Percentiles rank a stretch among this genome's conserved stretches.
Evolutionary conservation across 495 filamentous ascomycete species (phyloP).

Genomic region (Penicillium steckii): DNA sequence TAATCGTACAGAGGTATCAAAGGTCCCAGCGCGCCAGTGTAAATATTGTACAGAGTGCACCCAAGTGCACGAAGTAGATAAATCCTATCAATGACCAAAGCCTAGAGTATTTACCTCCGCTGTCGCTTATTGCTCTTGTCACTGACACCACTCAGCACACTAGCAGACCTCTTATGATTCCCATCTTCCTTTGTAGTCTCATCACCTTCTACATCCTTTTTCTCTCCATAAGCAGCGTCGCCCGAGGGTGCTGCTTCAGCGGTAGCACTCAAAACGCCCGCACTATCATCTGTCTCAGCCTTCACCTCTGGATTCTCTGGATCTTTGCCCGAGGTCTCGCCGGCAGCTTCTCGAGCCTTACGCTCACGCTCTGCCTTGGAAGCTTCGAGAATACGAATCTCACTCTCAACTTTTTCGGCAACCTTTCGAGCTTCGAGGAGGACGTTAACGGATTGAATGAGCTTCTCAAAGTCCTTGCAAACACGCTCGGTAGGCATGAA

Average conservation of each 20-base stretch:
- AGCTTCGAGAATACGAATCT: constrained; percentile 71
- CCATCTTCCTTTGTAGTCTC: constrained; percentile 27
- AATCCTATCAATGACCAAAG: not conserved
- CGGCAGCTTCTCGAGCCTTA: constrained; percentile 25
- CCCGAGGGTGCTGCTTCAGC: constrained; percentile 8
- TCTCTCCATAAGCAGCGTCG: not conserved
- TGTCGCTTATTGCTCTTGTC: constrained; percentile 71
- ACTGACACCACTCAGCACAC: constrained; percentile 66
- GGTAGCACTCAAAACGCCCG: constrained; percentile 16
- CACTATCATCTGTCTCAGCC: constrained; percentile 35
- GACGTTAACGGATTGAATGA: constrained; percentile 70
- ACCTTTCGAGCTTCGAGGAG: constrained; percentile 83
- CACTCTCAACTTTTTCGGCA: constrained; percentile 79
- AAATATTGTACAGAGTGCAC: constrained; percentile 11
- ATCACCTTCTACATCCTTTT: constrained; percentile 16
- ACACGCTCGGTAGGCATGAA: constrained; percentile 84
- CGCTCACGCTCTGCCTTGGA: constrained; percentile 60
- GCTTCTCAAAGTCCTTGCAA: constrained; percentile 74
- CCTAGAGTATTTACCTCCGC: constrained; percentile 53
- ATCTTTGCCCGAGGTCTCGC: constrained; percentile 15
- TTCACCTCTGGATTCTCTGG: constrained; percentile 36
- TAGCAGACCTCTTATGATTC: constrained; percentile 69
- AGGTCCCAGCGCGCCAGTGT: not conserved
- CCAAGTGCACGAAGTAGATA: constrained; percentile 2
- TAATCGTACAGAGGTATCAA: constrained; percentile 42